Base-by-base conservation (phyloP, 495 filamentous ascomycete genomes). In the Hypoxylon lenormandii region DNA sequence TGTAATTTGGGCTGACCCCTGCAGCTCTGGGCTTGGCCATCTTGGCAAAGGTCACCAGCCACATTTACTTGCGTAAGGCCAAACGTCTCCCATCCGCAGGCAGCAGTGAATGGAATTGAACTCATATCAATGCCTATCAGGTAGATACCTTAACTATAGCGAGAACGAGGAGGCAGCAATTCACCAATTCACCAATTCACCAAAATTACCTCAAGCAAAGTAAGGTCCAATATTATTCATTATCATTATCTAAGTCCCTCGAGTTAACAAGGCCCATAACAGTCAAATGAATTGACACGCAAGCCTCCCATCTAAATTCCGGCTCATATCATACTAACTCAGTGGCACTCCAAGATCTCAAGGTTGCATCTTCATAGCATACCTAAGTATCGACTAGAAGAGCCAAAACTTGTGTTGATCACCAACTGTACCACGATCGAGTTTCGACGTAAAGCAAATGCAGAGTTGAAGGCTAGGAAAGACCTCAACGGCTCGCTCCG, bases 41-140 rank as follows among this genome's bases (percentile, higher is more conserved):
- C 72, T 74, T 76, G 66, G 72, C 69, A 53, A 21, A 33, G 49
- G 54, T 21, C 63, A 72, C 70, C 70, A 75, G 76, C 74, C 74
- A 75, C 76, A 77, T 45, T 60, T 53, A 72, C 70, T 78, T 78
- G 76, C 76, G 76, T 78, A 77, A 77, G 65, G 53, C 64, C 55
- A 42, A 63, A 70, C 73, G 66, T 61, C 13, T 26, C 46, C 4
- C 13, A 42, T 15, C 40, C 23, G 23, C 23, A 49, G 47, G 48
- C 26, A 38, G n/a, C 38, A 53, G 16, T 0, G 0, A 22, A 21
- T 26, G 30, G 10, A 11, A 33, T 4, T 33, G 30, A 33, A 33
- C 30, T 33, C 30, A 33, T 8, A 11, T 33, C 10, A 33, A 3
- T 33, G 30, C 30, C 30, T 33, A n/a, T n/a, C n/a, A n/a, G n/a